Base-by-base conservation (phyloP, 495 filamentous ascomycete genomes). In the Aspergillus ellipticus region DNA sequence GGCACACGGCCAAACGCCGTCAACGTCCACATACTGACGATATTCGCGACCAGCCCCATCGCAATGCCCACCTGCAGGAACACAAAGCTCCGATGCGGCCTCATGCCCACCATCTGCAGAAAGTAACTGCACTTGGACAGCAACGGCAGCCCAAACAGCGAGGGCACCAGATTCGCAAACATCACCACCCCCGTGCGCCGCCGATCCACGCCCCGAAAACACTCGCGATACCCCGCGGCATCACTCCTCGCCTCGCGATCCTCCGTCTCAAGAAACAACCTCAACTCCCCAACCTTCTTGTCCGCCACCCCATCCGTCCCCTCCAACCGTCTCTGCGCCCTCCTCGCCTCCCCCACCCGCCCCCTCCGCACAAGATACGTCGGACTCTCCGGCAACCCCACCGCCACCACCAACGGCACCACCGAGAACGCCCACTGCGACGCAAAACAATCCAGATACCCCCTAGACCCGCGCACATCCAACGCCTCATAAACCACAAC, bases 301-400 rank as follows among this genome's bases (percentile, higher is more conserved):
- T 57, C 56, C 0, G 65, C 53, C 17, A 71, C 46, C 1, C 52
- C 33, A 0, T 45, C 3, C 0, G 8, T 1, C 0, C 56, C 63
- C 19, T 64, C 54, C 0, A 74, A 61, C 8, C 60, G 66, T 5
- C 42, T 28, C 39, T 68, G 66, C 4, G 60, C 0, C 53, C 51
- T 24, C 50, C 79, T 79, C 0, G 86, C 87, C 64, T 86, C 86
- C 0, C 75, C 74, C 55, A 85, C 78, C 22, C 84, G 82, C 42
- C 75, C 69, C 58, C 86, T 82, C 57, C 89, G 82, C 17, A 86
- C 68, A 1, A 90, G 74, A 81, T 87, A 90, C 58, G 86, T 79
- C 0, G 88, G 89, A 4, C 86, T 89, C 72, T 89, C 89, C 1
- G 88, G 88, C 80, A 92, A 74, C 64, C 88, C 84, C 16, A 84